Evolutionary conservation across 208 protist species (phyloP), one percentile per base, ranked within the genome.

Genomic region (Acanthamoeba lenticulata): DNA sequence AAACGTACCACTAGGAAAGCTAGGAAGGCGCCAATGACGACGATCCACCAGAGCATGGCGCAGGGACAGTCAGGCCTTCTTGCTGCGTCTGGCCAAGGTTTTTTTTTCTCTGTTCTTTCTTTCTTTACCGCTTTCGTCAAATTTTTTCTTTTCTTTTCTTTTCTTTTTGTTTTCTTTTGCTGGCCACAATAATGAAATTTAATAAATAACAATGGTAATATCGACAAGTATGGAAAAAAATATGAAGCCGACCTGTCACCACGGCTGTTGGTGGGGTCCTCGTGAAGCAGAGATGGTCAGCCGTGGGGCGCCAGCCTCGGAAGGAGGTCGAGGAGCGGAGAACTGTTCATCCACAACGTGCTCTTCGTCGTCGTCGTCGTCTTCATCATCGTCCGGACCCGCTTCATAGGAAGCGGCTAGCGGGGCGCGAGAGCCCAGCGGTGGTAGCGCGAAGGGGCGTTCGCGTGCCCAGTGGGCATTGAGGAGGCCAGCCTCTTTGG

Each of bases 1-100:
- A 21, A 5, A 38, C 38, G n/a, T 83, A 83, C 72, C 72, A 83
- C 72, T 49, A 83, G 72, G 72, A 83, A 83, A 38, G 72, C 72
- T 13, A 83, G 72, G 21, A 83, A 83, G 40, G 72, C 72, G 5
- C 72, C 72, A 13, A 83, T 83, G 1, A 83, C 72, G 15, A 83
- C 72, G 17, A 83, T 49, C 72, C 72, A 83, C 72, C 72, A 83
- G 24, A 83, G 72, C 72, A 83, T 83, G 3, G 72, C 3, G 19
- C 52, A 60, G 15, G 52, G 21, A 11, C 52, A 60, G 52, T 60
- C n/a, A n/a, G n/a, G n/a, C n/a, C n/a, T n/a, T n/a, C n/a, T n/a
- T n/a, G n/a, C n/a, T n/a, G 47, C 47, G 5, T 52, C 5, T 52
- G 5, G 47, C 47, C 15, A 15, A 5, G 5, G 29, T 72, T 72